Evolutionary conservation across 805 yeast species (phyloP).

Genomic region (Torulaspora quercuum): DNA sequence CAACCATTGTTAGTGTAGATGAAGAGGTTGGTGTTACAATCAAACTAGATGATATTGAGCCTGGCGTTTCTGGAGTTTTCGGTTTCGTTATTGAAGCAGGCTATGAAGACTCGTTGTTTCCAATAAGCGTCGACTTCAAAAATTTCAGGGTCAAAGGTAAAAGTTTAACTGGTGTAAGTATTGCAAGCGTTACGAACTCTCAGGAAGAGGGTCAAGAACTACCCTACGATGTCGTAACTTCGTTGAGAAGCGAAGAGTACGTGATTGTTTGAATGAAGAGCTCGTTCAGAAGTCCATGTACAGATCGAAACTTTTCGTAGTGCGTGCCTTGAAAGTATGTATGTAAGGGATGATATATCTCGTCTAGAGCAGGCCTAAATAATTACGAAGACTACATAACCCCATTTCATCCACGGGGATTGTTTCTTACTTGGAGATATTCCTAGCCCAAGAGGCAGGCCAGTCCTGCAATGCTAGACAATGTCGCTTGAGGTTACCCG

Average conservation of each 20-base stretch:
- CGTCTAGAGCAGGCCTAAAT: neutral
- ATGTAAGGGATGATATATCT: too few relatives aligned
- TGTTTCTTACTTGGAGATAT: too few relatives aligned
- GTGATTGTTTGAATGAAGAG: constrained; percentile 38
- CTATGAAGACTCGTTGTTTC: constrained; percentile 83
- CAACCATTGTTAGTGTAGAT: constrained; percentile 52
- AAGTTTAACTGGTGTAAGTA: constrained; percentile 59
- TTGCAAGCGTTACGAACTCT: constrained; percentile 53
- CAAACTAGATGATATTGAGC: constrained; percentile 51
- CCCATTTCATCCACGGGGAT: too few relatives aligned
- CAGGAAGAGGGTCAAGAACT: constrained; percentile 52
- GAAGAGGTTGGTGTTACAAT: constrained; percentile 68
- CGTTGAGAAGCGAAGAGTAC: constrained; percentile 56
- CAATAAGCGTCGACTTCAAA: constrained; percentile 69
- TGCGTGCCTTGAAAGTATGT: too few relatives aligned
- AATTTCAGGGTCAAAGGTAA: constrained; percentile 42
- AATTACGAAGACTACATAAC: constrained; percentile 4
- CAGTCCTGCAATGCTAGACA: too few relatives aligned
- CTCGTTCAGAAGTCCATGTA: too few relatives aligned
- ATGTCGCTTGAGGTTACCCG: constrained; percentile 3
- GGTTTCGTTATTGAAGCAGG: constrained; percentile 73
- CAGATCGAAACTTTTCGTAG: too few relatives aligned
- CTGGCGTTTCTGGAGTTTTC: constrained; percentile 64
- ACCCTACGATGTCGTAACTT: constrained; percentile 65
- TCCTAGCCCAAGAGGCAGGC: too few relatives aligned